Evolutionary conservation across 73 alveolate species (phyloP).

Genomic region (Effrenium voratum): DNA sequence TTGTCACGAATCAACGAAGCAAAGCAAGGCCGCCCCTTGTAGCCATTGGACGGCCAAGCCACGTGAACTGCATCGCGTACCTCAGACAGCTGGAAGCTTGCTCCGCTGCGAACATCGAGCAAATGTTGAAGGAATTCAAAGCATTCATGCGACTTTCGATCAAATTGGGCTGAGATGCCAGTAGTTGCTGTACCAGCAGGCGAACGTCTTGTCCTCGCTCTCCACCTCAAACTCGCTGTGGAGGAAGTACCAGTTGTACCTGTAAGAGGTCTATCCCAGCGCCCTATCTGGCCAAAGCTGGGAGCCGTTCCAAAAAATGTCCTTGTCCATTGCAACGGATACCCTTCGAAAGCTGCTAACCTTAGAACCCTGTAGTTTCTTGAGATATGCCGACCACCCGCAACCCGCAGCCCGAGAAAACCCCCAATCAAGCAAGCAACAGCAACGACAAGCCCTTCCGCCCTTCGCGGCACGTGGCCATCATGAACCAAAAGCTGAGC

Average conservation of each 20-base stretch:
- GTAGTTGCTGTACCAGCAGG: slow-evolving; percentile 85
- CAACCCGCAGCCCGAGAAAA: background rate
- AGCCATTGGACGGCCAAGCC: background rate
- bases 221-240: slow-evolving; percentile 66
- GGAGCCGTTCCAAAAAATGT: no score
- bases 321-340: no score
- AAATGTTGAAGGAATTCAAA: background rate
- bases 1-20: background rate
- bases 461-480: slow-evolving; percentile 32
- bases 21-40: background rate
- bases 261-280: no score
- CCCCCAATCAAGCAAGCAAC: no score
- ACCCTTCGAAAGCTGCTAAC: no score
- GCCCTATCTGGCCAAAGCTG: no score
- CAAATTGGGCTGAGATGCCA: slow-evolving; percentile 13
- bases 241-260: slow-evolving; percentile 92
- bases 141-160: background rate
- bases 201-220: slow-evolving; percentile 63
- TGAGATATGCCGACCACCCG: background rate
- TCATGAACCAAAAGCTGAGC: slow-evolving; percentile 63
- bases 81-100: no score
- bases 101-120: background rate
- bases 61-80: slow-evolving; percentile 76
- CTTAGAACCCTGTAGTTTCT: no score
- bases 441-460: background rate